Conservation (phyloP, 805 yeast species). For the Metschnikowia drakensbergensis region DNA sequence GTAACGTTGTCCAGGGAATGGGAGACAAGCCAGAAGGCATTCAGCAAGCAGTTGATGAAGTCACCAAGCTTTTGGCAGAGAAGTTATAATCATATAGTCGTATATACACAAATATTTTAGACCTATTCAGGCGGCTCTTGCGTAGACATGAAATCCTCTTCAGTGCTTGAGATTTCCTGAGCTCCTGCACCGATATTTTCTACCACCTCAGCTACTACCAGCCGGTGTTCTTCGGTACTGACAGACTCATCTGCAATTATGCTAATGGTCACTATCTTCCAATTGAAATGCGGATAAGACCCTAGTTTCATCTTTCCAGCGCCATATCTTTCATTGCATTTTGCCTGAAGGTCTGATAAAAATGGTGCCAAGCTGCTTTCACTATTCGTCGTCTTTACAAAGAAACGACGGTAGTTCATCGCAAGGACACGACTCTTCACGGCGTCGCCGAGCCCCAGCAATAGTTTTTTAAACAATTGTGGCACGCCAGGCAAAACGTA, state of each 20-base stretch:
- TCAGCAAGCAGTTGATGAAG: constrained; percentile 67
- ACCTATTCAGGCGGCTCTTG: constrained; percentile 9
- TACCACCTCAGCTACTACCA: constrained; percentile 46
- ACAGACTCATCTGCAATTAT: constrained; percentile 55
- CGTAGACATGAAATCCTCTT: constrained; percentile 50
- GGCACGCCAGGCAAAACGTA: constrained; percentile 86
- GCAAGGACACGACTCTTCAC: constrained; percentile 26
- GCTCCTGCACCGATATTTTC: constrained; percentile 49
- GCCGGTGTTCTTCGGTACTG: constrained; percentile 28
- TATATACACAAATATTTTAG: constrained; percentile 1
- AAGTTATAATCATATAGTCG: constrained; percentile 39
- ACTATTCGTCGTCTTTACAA: constrained; percentile 54
- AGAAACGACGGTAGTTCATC: constrained; percentile 40
- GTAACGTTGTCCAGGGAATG: constrained; percentile 94
- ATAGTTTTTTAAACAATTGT: constrained; percentile 55
- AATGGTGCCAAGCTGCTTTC: constrained; percentile 72
- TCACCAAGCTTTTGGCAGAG: constrained; percentile 56
- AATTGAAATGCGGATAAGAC: constrained; percentile 75
- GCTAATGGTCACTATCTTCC: constrained; percentile 66
- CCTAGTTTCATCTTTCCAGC: constrained; percentile 59
- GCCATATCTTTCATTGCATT: constrained; percentile 28
- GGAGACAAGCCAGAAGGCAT: constrained; percentile 77
- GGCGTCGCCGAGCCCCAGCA: constrained; percentile 41
- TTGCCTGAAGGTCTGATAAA: constrained; percentile 49
- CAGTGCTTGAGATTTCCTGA: constrained; percentile 49